Evolutionary conservation across 2,329 filamentous ascomycete genomes (phyloP).

Genomic region (Graphilbum fragrans): DNA sequence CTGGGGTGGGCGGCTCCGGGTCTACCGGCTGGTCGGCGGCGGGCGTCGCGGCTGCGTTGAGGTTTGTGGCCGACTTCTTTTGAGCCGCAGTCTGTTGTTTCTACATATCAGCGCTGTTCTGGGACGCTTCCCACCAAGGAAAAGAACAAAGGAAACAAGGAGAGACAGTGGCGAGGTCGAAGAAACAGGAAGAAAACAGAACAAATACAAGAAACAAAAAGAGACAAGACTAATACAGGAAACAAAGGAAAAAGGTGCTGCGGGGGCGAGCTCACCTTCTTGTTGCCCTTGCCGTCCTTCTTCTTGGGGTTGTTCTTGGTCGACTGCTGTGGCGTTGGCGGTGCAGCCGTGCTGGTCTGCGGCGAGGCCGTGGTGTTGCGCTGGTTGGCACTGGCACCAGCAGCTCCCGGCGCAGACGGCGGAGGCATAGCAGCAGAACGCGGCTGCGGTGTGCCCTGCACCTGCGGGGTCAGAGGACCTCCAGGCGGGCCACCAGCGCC

Average conservation of each 20-base stretch:
- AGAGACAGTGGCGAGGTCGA: no score
- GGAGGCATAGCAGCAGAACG: constrained; percentile 48
- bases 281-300: constrained; percentile 54
- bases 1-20: constrained; percentile 47
- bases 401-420: constrained; percentile 42
- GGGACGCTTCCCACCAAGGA: no score
- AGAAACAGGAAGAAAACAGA: not conserved
- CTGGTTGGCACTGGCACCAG: constrained; percentile 32
- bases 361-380: constrained; percentile 49
- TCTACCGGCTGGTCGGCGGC: constrained; percentile 43
- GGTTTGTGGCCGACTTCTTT: constrained; percentile 51
- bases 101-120: constrained; percentile 5
- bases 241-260: no score
- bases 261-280: constrained; percentile 57
- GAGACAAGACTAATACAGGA: not conserved
- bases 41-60: constrained; percentile 40
- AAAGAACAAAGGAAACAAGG: not conserved
- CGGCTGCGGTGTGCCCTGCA: constrained; percentile 62
- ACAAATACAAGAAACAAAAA: not conserved
- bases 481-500: constrained; percentile 12
- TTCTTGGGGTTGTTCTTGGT: constrained; percentile 70
- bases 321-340: constrained; percentile 62
- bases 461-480: constrained; percentile 27
- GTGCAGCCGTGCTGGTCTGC: constrained; percentile 52
- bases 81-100: constrained; percentile 35